Conservation (phyloP, 129 eudicot species). For the Artemisia argyi region DNA sequence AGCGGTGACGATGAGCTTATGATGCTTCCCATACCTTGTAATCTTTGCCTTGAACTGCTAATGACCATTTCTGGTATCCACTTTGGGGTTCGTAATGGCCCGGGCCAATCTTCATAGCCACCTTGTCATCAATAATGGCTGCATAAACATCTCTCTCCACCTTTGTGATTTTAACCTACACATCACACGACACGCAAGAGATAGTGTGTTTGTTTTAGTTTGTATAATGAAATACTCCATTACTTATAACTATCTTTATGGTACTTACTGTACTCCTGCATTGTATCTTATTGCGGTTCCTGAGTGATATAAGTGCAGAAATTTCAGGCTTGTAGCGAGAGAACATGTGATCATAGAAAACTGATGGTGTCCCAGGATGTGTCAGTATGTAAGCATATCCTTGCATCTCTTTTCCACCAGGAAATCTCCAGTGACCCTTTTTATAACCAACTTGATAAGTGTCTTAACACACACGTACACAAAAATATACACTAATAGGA, state of each 20-base stretch:
- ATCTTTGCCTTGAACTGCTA: conserved; percentile 70
- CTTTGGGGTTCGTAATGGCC: conserved; percentile 87
- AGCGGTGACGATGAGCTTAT: conserved; percentile 22
- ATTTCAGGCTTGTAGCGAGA: conserved; percentile 62
- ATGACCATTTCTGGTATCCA: conserved; percentile 62
- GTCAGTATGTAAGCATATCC: conserved; percentile 97
- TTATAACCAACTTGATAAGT: not conserved
- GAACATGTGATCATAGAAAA: conserved; percentile 89
- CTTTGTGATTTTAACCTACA: conserved; percentile 64
- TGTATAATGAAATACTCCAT: no score
- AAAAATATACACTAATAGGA: not conserved
- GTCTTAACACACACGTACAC: no score
- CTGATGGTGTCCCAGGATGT: conserved; percentile 96
- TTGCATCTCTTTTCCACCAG: conserved; percentile 99
- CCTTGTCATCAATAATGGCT: conserved; percentile 78
- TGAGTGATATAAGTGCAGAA: conserved; percentile 60
- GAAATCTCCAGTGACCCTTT: conserved; percentile 99
- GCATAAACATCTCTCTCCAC: conserved; percentile 92
- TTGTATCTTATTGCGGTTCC: conserved; percentile 73
- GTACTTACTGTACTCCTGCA: conserved; percentile 90
- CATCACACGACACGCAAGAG: conserved; percentile 7
- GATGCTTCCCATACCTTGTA: conserved; percentile 92
- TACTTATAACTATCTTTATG: not conserved
- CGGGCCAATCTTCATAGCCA: conserved; percentile 92
- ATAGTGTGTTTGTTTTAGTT: no score